Conservation (phyloP, 2,329 filamentous ascomycete species). For the Fonsecaea pugnacius region DNA sequence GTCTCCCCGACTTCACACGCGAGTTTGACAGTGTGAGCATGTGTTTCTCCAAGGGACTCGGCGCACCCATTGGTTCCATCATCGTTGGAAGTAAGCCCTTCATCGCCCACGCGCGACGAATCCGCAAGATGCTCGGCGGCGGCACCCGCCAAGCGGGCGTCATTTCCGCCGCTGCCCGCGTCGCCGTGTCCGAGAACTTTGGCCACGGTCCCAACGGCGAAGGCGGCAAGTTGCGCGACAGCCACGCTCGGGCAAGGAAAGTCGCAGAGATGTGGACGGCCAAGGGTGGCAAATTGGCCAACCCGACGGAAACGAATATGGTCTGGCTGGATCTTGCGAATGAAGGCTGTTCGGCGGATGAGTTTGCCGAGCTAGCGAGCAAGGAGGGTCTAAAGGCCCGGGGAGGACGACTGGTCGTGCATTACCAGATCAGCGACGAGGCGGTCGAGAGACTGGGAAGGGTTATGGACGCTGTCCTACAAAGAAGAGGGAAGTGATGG, state of each 20-base stretch:
- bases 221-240: conserved; percentile 64
- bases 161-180: conserved; percentile 73
- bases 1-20: conserved; percentile 67
- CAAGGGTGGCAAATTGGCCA: conserved; percentile 69
- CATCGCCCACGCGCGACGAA: conserved; percentile 72
- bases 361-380: conserved; percentile 60
- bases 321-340: conserved; percentile 77
- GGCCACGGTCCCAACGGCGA: conserved; percentile 61
- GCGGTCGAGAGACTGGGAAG: conserved; percentile 39
- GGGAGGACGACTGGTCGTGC: conserved; percentile 67
- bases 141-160: conserved; percentile 77
- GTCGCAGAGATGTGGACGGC: conserved; percentile 69
- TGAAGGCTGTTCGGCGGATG: conserved; percentile 58
- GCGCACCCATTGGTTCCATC: conserved; percentile 78
- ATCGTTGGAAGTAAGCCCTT: conserved; percentile 64
- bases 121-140: conserved; percentile 79
- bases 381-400: conserved; percentile 62
- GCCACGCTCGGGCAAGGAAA: conserved; percentile 66
- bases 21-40: conserved; percentile 75
- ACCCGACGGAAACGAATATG: conserved; percentile 88
- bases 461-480: conserved; percentile 39
- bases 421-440: conserved; percentile 63
- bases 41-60: conserved; percentile 82
- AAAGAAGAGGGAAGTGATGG: not conserved
- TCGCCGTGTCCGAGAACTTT: conserved; percentile 81